These are phyloP conservation scores for Sphagnum fallax DNA, from an alignment of 228 moss, liverwort and hornwort genomes.

Conservation along the genomic window DNA sequence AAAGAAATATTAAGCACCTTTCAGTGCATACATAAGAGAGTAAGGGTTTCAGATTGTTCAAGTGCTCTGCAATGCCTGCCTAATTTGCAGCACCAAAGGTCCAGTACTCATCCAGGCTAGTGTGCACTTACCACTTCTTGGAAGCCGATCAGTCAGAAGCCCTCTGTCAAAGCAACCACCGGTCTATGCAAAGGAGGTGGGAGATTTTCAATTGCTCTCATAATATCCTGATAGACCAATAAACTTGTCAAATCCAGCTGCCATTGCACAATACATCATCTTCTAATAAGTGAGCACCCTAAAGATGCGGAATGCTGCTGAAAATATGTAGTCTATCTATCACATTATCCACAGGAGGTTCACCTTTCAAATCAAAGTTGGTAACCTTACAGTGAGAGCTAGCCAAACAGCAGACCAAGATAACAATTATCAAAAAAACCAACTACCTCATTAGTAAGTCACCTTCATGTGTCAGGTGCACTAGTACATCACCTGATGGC, in stretches of 20 bases:
- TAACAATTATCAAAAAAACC: background rate
- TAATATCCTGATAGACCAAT: slow-evolving; percentile 30
- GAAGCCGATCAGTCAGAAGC: slow-evolving; percentile 15
- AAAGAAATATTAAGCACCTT: no score
- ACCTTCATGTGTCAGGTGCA: background rate
- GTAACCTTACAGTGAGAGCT: background rate
- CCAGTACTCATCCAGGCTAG: no score
- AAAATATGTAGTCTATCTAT: background rate
- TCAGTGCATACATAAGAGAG: no score
- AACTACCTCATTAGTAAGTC: no score
- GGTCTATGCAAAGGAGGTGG: slow-evolving; percentile 39
- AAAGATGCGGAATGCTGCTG: background rate
- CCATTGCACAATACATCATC: no score
- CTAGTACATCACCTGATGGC: slow-evolving; percentile 15
- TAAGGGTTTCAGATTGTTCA: no score
- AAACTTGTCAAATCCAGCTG: background rate
- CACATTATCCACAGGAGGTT: background rate
- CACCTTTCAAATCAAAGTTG: background rate
- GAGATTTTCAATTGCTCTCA: slow-evolving; percentile 28
- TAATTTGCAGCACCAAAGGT: no score
- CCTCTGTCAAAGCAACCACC: slow-evolving; percentile 42
- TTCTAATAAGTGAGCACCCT: no score
- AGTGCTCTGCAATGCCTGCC: no score
- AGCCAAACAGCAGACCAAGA: background rate
- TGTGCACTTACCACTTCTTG: no score